phyloP scores from a whole-genome alignment of 2,329 filamentous ascomycete species.

The Neonectria ditissima region DNA sequence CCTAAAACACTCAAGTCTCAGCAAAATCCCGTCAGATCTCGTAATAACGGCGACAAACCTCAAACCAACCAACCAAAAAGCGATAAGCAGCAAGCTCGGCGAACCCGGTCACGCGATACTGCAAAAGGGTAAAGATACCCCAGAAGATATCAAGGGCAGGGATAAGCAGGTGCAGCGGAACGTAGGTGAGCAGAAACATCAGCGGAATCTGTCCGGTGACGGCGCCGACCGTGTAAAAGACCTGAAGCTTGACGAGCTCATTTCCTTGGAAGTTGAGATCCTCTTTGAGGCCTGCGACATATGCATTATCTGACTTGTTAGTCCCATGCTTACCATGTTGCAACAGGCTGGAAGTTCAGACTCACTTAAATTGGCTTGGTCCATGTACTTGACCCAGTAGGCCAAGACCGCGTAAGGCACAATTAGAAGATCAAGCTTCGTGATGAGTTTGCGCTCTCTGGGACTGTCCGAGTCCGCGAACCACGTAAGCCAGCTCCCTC shows the following conservation, averaged over 20 bases:
- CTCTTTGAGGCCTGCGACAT: constrained; percentile 65
- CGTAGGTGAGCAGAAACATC: constrained; percentile 60
- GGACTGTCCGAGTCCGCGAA: constrained; percentile 59
- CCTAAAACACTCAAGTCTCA: background rate
- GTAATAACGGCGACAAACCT: constrained; percentile 43
- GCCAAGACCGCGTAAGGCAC: constrained; percentile 66
- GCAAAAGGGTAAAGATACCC: constrained; percentile 68
- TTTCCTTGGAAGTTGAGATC: constrained; percentile 64
- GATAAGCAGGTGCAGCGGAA: constrained; percentile 62
- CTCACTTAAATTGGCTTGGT: constrained; percentile 63
- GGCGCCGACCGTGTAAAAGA: constrained; percentile 59
- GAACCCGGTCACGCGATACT: constrained; percentile 62
- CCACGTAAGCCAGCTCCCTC: constrained; percentile 53
- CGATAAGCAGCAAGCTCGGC: constrained; percentile 64
- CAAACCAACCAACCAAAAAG: constrained; percentile 67
- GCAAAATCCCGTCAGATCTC: background rate
- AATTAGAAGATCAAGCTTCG: constrained; percentile 67
- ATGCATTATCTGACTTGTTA: constrained; percentile 60
- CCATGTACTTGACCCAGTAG: constrained; percentile 67
- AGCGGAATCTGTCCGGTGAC: constrained; percentile 65
- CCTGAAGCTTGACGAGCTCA: constrained; percentile 66
- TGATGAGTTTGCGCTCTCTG: constrained; percentile 53
- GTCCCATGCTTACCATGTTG: background rate
- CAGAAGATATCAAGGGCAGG: constrained; percentile 65
- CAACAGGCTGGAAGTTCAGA: background rate